Evolutionary conservation across 768 basidiomycete genomes (phyloP).

Genomic region (Amanita pseudoporphyria): DNA sequence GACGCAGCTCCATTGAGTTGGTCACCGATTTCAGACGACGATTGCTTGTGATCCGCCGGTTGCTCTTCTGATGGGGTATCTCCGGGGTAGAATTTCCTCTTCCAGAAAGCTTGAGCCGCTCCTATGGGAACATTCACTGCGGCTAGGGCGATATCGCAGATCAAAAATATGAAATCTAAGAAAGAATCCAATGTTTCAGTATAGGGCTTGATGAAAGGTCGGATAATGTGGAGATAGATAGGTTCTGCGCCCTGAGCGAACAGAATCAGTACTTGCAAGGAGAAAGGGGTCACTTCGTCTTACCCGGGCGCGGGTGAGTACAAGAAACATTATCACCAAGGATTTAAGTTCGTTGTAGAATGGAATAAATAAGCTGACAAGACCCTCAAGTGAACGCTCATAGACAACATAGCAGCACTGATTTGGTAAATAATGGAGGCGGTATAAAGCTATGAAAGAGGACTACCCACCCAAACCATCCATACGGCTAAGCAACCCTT

Average conservation of each 20-base stretch:
- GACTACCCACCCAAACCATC: conserved; percentile 75
- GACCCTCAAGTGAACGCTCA: conserved; percentile 60
- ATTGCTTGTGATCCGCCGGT: not conserved
- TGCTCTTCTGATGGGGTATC: conserved; percentile 6
- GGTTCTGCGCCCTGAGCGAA: conserved; percentile 69
- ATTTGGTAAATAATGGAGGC: conserved; percentile 9
- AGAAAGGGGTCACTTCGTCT: conserved; percentile 15
- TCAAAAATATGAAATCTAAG: conserved; percentile 49
- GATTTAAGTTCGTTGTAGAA: conserved; percentile 83
- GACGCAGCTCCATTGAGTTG: not conserved
- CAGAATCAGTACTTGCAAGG: not conserved
- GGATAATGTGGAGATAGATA: conserved; percentile 69
- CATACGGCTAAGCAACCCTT: conserved; percentile 80
- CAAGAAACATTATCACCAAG: conserved; percentile 67
- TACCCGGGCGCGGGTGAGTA: conserved; percentile 68
- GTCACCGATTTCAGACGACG: not conserved
- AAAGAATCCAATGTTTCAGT: conserved; percentile 51
- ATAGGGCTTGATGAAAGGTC: conserved; percentile 73
- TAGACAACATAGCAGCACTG: conserved; percentile 63
- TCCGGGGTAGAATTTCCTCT: conserved; percentile 17
- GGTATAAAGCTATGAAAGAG: not conserved
- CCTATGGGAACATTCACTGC: conserved; percentile 32
- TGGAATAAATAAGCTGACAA: conserved; percentile 65
- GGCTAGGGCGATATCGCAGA: conserved; percentile 66
- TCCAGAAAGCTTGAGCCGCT: conserved; percentile 27